Evolutionary conservation across 1,284 basidiomycete species (phyloP).

Genomic region (Golubevia sp.): DNA sequence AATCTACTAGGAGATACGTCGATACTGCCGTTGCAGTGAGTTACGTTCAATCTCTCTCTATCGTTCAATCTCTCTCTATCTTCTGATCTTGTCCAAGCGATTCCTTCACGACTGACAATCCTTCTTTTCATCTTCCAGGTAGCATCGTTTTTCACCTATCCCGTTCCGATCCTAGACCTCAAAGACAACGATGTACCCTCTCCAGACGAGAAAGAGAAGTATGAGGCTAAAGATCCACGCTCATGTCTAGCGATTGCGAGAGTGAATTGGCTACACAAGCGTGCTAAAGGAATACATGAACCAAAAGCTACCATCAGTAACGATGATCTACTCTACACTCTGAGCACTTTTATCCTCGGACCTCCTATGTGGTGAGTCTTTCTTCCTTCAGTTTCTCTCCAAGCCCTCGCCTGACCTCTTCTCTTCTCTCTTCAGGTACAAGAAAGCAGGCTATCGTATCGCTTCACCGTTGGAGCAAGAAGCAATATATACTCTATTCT

Average conservation of each 20-base stretch:
- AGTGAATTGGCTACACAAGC: conserved; percentile 23
- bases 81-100: no score
- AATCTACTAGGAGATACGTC: background rate
- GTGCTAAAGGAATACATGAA: background rate
- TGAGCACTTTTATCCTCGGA: conserved; percentile 23
- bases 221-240: conserved; percentile 20
- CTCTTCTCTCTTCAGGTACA: conserved; percentile 17
- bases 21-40: background rate
- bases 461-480: conserved; percentile 21
- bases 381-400: background rate
- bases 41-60: no score
- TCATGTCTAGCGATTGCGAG: conserved; percentile 24
- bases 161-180: conserved; percentile 1
- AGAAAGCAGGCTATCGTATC: conserved; percentile 12
- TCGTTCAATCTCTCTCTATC: no score
- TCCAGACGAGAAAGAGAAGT: background rate
- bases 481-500: conserved; percentile 25
- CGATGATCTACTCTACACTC: conserved; percentile 31
- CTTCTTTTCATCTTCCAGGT: background rate
- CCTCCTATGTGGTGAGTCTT: conserved; percentile 8
- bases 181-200: conserved; percentile 5
- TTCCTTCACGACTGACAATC: background rate
- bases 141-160: conserved; percentile 7
- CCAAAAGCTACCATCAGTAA: conserved; percentile 18
- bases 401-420: no score